Evolutionary conservation across 768 basidiomycete genomes (phyloP).

Genomic region (Trametes maxima): DNA sequence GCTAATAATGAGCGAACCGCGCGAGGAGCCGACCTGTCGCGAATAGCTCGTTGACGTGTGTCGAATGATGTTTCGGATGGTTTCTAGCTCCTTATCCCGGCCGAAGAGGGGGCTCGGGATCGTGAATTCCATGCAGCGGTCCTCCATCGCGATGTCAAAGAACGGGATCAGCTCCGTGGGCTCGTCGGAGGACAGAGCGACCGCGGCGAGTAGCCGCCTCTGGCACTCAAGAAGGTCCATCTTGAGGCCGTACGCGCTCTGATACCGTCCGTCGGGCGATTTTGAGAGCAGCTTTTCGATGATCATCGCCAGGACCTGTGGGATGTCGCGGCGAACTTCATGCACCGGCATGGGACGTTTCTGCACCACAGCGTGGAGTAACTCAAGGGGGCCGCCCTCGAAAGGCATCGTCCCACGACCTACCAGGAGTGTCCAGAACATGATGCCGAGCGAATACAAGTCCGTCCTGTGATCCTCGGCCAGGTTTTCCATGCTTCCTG

Average conservation of each 20-base stretch:
- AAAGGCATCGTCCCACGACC: slow-evolving; percentile 52
- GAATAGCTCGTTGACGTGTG: slow-evolving; percentile 61
- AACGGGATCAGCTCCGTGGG: slow-evolving; percentile 68
- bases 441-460: slow-evolving; percentile 70
- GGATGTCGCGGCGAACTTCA: slow-evolving; percentile 71
- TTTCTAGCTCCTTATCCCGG: slow-evolving; percentile 69
- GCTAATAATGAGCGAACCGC: slow-evolving; percentile 42
- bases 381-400: slow-evolving; percentile 51
- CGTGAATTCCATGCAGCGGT: slow-evolving; percentile 71
- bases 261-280: slow-evolving; percentile 68
- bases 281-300: slow-evolving; percentile 77
- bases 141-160: slow-evolving; percentile 67
- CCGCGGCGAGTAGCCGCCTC: slow-evolving; percentile 57
- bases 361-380: slow-evolving; percentile 71
- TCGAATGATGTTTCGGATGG: slow-evolving; percentile 62
- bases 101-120: slow-evolving; percentile 74
- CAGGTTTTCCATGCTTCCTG: slow-evolving; percentile 71
- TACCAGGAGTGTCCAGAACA: slow-evolving; percentile 77
- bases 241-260: slow-evolving; percentile 71
- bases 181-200: slow-evolving; percentile 57
- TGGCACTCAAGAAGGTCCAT: slow-evolving; percentile 71
- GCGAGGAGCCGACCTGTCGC: slow-evolving; percentile 47
- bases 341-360: slow-evolving; percentile 76
- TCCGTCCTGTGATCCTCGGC: slow-evolving; percentile 76
- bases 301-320: slow-evolving; percentile 68